phyloP scores from a whole-genome alignment of 805 yeast species.

The Komagataella phaffii region DNA sequence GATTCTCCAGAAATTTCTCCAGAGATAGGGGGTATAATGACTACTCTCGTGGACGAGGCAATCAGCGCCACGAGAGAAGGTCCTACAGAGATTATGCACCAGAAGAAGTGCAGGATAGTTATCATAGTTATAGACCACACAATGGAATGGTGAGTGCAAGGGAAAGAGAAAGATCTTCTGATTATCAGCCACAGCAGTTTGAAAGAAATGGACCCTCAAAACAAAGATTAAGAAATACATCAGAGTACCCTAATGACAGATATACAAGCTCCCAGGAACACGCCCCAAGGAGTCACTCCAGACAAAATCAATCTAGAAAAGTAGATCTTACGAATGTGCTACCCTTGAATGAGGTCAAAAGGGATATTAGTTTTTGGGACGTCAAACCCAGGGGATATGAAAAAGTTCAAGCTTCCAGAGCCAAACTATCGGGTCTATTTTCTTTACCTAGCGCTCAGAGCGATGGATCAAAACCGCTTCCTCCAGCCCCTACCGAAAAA shows the following conservation, averaged over 20 bases:
- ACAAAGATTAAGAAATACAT: slow-evolving; percentile 9
- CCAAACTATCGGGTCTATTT: slow-evolving; percentile 68
- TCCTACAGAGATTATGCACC: background rate
- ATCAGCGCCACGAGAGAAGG: background rate
- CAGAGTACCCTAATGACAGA: slow-evolving; percentile 9
- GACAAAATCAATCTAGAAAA: slow-evolving; percentile 7
- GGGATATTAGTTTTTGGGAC: slow-evolving; percentile 54
- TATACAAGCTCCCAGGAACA: slow-evolving; percentile 5
- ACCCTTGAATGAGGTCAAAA: slow-evolving; percentile 37
- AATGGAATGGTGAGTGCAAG: background rate
- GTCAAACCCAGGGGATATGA: slow-evolving; percentile 61
- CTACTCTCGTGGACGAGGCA: background rate
- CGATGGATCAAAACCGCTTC: slow-evolving; percentile 8
- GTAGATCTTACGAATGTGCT: slow-evolving; percentile 23
- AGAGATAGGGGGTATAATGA: background rate
- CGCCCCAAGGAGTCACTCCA: slow-evolving; percentile 8
- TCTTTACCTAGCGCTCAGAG: slow-evolving; percentile 54
- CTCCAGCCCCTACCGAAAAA: slow-evolving; percentile 23
- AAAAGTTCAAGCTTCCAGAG: slow-evolving; percentile 58
- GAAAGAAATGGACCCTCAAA: slow-evolving; percentile 9
- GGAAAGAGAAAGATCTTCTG: background rate
- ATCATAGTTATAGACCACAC: background rate
- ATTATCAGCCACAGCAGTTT: background rate
- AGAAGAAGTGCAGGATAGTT: background rate
- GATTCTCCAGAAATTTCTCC: background rate